Percentiles rank a stretch among this genome's conserved stretches.
Conservation (phyloP, 1,139 yeast genomes). For the Suhomyces choctaworum region DNA sequence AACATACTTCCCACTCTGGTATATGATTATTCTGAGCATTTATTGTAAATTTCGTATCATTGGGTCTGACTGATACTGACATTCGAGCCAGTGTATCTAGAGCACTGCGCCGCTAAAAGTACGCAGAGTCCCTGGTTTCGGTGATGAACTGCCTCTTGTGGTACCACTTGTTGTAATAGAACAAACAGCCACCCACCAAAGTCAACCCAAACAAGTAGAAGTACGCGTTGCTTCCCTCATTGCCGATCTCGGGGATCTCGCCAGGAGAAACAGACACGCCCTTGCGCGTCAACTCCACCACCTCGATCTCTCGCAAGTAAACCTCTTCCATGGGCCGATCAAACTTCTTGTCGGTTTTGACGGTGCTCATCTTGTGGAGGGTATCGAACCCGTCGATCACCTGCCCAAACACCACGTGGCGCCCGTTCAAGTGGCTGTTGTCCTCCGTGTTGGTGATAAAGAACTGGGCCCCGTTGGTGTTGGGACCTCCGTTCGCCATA, state of each 20-base stretch:
- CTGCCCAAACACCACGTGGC: slow-evolving; percentile 59
- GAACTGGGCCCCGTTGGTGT: slow-evolving; percentile 45
- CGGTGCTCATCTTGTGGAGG: slow-evolving; percentile 18
- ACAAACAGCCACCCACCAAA: slow-evolving; percentile 13
- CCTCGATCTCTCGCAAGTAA: slow-evolving; percentile 24
- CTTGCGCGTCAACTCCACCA: slow-evolving; percentile 13
- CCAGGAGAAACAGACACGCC: slow-evolving; percentile 1
- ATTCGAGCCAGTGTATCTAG: too few species aligned
- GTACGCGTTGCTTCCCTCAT: slow-evolving; percentile 14
- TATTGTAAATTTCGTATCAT: too few species aligned
- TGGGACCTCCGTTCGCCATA: slow-evolving; percentile 46
- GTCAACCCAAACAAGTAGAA: slow-evolving; percentile 20
- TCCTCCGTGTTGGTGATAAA: slow-evolving; percentile 36
- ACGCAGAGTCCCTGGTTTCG: slow-evolving; percentile 31
- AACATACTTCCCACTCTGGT: too few species aligned
- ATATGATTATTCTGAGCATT: too few species aligned
- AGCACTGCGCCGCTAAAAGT: too few species aligned
- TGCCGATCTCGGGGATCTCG: slow-evolving; percentile 1
- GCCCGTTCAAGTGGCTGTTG: slow-evolving; percentile 44
- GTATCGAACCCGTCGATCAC: slow-evolving; percentile 39
- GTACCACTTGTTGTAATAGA: slow-evolving; percentile 20
- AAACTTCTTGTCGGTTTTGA: slow-evolving; percentile 7
- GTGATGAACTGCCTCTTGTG: slow-evolving; percentile 28
- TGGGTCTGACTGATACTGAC: too few species aligned
- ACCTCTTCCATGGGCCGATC: slow-evolving; percentile 17